Conservation (phyloP, 1,284 basidiomycete genomes). For the Cutaneotrichosporon dermatis region DNA sequence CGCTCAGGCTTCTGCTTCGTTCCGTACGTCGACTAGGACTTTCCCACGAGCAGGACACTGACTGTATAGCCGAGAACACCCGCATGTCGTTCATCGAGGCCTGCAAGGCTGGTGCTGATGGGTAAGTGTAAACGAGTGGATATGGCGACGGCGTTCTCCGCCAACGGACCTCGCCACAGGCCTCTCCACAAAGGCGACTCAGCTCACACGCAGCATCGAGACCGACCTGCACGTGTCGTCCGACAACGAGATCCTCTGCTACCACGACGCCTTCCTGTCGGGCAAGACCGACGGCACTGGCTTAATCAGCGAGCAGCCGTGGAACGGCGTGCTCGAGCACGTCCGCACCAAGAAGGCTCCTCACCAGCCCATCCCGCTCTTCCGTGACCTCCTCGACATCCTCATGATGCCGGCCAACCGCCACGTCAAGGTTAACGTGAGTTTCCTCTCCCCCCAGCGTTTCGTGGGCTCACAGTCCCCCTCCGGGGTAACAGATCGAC, state of each 20-base stretch:
- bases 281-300: slow-evolving; percentile 57
- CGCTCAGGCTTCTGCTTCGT: slow-evolving; percentile 71
- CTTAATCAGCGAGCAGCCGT: slow-evolving; percentile 52
- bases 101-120: slow-evolving; percentile 87
- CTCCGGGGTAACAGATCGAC: slow-evolving; percentile 39
- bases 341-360: slow-evolving; percentile 77
- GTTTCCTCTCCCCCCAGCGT: slow-evolving; percentile 69
- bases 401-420: slow-evolving; percentile 61
- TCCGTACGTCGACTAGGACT: slow-evolving; percentile 49
- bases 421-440: slow-evolving; percentile 75
- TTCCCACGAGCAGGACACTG: background rate
- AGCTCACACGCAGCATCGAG: slow-evolving; percentile 58
- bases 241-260: slow-evolving; percentile 89
- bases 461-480: slow-evolving; percentile 63
- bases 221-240: slow-evolving; percentile 93
- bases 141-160: no score
- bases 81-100: slow-evolving; percentile 88
- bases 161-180: no score
- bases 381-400: slow-evolving; percentile 72
- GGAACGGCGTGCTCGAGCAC: slow-evolving; percentile 54
- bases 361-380: slow-evolving; percentile 79
- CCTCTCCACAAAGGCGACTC: no score
- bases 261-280: slow-evolving; percentile 74
- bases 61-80: slow-evolving; percentile 70
- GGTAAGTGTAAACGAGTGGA: slow-evolving; percentile 32